These are phyloP conservation scores for Plasmopara halstedii DNA, from an alignment of 352 stramenopile genomes.

Conservation along the genomic window DNA sequence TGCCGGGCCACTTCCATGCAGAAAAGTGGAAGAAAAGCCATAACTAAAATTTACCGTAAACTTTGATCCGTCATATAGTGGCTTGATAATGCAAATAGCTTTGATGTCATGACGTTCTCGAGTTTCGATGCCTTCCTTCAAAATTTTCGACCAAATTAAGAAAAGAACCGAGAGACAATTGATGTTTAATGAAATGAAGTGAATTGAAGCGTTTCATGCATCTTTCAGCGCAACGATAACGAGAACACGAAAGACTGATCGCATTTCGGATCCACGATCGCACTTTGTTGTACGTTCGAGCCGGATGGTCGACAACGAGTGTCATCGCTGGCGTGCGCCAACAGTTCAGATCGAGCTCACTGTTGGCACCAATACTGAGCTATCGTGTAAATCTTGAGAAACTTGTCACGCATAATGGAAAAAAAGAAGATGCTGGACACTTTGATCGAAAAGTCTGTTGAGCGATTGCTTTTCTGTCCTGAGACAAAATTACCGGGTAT, in stretches of 20 bases:
- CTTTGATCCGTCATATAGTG: no score
- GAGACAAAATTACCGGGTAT: no score
- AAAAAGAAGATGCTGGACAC: no score
- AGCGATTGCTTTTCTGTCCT: no score
- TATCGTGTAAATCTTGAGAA: background rate
- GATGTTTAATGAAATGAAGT: background rate
- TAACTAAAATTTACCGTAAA: background rate
- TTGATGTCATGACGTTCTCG: no score
- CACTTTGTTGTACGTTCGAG: background rate
- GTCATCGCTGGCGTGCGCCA: background rate
- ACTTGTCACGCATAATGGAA: constrained; percentile 34
- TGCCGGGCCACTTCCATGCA: constrained; percentile 1
- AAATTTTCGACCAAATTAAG: constrained; percentile 7
- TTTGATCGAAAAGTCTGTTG: no score
- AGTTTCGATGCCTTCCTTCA: no score
- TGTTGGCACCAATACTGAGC: background rate
- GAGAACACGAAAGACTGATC: background rate
- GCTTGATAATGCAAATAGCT: no score
- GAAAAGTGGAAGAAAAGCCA: constrained; percentile 2
- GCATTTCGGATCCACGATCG: background rate
- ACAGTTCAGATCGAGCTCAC: background rate
- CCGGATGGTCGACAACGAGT: background rate
- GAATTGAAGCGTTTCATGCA: background rate
- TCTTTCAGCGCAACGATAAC: background rate
- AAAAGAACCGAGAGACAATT: background rate